Evolutionary conservation across 1,284 basidiomycete genomes (phyloP), one percentile per base, ranked within the genome.

Genomic region (Neotropicomus parvogracilis): DNA sequence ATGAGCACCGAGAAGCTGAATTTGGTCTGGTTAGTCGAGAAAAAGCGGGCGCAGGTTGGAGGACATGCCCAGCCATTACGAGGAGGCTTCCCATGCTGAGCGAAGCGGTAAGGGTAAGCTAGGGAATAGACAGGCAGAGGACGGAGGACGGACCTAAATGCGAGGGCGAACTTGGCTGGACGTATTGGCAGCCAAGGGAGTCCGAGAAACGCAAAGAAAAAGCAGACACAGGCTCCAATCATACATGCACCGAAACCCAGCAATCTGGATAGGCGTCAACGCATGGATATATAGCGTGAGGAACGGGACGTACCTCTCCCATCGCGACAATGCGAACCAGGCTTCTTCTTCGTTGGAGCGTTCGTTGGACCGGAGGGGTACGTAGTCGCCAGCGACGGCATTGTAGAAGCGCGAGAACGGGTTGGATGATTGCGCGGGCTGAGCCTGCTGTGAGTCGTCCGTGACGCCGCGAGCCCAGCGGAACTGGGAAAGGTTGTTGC

Each of bases 301-400:
- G 32, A 4, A 13, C 12, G n/a, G 27, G 40, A 49, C 49, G 21
- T 16, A 91, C 86, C 85, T 78, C 66, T 94, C 91, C 91, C 91
- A 94, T 68, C 90, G 77, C 36, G 88, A 91, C 43, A 97, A 70
- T 28, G 94, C 92, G 70, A 95, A 92, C 75, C 88, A 97, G 3
- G 95, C 95, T 65, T 98, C 94, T 60, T 99, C 95, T 68, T 99
- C 95, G 64, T 94, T 94, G 29, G 88, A 86, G 34, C 83, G 75
- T 54, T 93, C 91, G 55, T 68, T 81, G 5, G 88, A 91, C 20
- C 93, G 77, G 49, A 98, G 72, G 1, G 97, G 95, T 38, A 98
- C 85, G 62, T 97, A 98, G 63, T 86, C 78, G 42, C 87, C 81
- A 10, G 83, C 80, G 47, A 85, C 70, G 28, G 83, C 75, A 56